phyloP scores from a whole-genome alignment of 352 stramenopile genomes.

The Ophiocytium majus region DNA sequence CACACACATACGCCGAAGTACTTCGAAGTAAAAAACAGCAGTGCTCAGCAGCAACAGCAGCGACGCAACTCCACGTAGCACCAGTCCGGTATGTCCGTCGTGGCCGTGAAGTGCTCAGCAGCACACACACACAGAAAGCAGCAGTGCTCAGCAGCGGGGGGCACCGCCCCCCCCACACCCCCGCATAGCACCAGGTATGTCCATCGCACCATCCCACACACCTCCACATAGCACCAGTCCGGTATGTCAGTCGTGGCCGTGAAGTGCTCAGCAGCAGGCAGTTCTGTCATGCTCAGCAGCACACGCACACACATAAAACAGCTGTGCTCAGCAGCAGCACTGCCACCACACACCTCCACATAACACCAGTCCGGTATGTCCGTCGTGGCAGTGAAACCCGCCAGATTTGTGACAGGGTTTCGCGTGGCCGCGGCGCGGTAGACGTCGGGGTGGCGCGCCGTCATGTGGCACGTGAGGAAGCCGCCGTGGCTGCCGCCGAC shows the following conservation, averaged over 20 bases:
- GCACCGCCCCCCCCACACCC: too few species aligned
- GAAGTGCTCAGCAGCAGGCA: too few species aligned
- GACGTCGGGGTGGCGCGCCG: conserved; percentile 85
- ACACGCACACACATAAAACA: too few species aligned
- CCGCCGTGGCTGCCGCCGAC: conserved; percentile 90
- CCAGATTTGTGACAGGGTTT: conserved; percentile 50
- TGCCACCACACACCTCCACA: conserved; percentile 70
- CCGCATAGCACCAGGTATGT: conserved; percentile 98
- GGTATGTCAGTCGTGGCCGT: conserved; percentile 90
- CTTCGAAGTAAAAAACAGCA: too few species aligned
- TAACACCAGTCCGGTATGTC: conserved; percentile 95
- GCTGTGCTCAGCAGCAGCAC: too few species aligned
- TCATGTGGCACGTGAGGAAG: conserved; percentile 85
- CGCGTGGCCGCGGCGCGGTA: conserved; percentile 81
- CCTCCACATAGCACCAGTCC: conserved; percentile 85
- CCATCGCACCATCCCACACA: too few species aligned
- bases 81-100: conserved; percentile 95
- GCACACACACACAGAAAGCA: too few species aligned
- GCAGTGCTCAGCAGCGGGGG: too few species aligned
- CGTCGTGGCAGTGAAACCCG: conserved; percentile 80
- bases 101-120: conserved; percentile 87
- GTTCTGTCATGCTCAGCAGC: too few species aligned
- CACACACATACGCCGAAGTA: too few species aligned
- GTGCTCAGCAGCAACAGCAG: too few species aligned
- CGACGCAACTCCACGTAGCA: conserved; percentile 72